A percentile compares a stretch with the other conserved stretches of the same genome.
These are phyloP conservation scores for Candida loeiensis DNA, from an alignment of 805 yeast genomes.

Conservation along the genomic window DNA sequence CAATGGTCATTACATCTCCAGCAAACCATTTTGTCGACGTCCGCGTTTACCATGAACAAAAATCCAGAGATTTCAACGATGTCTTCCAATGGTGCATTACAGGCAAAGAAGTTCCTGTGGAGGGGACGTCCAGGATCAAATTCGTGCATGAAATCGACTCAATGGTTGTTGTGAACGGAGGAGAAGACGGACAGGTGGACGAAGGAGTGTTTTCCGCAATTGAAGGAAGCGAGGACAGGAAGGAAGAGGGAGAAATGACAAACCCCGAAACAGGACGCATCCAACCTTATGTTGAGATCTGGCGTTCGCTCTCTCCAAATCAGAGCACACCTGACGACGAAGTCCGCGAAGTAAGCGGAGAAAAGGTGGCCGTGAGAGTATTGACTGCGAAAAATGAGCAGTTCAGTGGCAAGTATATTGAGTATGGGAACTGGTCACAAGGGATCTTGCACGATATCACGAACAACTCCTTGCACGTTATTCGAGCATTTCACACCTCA, in stretches of 20 bases:
- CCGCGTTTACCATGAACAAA: constrained; percentile 22
- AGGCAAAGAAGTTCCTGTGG: constrained; percentile 43
- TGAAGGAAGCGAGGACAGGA: constrained; percentile 37
- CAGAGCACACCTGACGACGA: constrained; percentile 24
- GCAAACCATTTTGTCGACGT: constrained; percentile 47
- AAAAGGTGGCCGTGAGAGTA: constrained; percentile 4
- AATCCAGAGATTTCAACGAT: constrained; percentile 15
- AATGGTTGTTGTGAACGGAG: constrained; percentile 27
- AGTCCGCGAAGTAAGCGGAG: constrained; percentile 19
- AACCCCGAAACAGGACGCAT: constrained; percentile 41
- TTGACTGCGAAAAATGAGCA: background rate
- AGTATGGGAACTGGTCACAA: constrained; percentile 9
- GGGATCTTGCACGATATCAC: constrained; percentile 5
- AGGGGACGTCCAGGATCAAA: constrained; percentile 31
- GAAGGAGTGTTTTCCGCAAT: constrained; percentile 43
- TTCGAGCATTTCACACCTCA: constrained; percentile 1
- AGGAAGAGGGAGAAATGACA: constrained; percentile 49
- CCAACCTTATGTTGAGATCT: constrained; percentile 49
- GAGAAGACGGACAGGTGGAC: constrained; percentile 36
- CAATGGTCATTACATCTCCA: constrained; percentile 48
- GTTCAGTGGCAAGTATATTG: constrained; percentile 7
- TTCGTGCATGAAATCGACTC: constrained; percentile 46
- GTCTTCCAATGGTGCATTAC: constrained; percentile 57
- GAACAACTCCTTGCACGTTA: background rate
- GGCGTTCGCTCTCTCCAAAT: constrained; percentile 49